Conservation (phyloP, 2,329 filamentous ascomycete species). For the Sarocladium kiliense region DNA sequence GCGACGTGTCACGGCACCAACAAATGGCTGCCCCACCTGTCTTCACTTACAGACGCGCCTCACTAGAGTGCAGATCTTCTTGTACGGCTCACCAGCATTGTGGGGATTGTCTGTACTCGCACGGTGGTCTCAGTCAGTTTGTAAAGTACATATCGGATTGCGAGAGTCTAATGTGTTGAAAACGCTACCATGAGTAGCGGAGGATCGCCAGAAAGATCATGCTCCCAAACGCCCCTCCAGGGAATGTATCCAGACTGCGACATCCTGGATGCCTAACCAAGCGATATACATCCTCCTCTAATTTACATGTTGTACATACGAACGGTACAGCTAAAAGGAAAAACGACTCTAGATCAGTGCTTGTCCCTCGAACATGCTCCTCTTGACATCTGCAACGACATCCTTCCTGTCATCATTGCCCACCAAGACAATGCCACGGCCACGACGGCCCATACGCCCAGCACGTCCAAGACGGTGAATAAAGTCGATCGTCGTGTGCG, state of each 20-base stretch:
- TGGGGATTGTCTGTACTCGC: background rate
- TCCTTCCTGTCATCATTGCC: constrained; percentile 86
- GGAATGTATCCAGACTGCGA: background rate
- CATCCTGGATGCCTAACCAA: background rate
- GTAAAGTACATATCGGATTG: too few species aligned
- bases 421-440: constrained; percentile 83
- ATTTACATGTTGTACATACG: background rate
- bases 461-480: constrained; percentile 92
- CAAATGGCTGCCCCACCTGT: background rate
- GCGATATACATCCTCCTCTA: background rate
- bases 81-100: background rate
- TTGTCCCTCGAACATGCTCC: constrained; percentile 80
- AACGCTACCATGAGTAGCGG: background rate
- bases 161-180: too few species aligned
- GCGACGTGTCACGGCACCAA: constrained; percentile 4
- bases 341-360: constrained; percentile 57
- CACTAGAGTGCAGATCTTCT: too few species aligned
- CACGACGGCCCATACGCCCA: constrained; percentile 86
- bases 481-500: constrained; percentile 95
- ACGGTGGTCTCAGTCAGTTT: too few species aligned
- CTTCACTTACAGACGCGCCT: background rate
- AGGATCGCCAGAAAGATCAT: background rate
- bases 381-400: constrained; percentile 84
- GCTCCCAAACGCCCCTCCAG: background rate
- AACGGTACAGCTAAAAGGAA: background rate